A percentile compares a stretch with the other conserved stretches of the same genome.
Conservation (phyloP, 2,329 filamentous ascomycete species). For the Zymoseptoria brevis region DNA sequence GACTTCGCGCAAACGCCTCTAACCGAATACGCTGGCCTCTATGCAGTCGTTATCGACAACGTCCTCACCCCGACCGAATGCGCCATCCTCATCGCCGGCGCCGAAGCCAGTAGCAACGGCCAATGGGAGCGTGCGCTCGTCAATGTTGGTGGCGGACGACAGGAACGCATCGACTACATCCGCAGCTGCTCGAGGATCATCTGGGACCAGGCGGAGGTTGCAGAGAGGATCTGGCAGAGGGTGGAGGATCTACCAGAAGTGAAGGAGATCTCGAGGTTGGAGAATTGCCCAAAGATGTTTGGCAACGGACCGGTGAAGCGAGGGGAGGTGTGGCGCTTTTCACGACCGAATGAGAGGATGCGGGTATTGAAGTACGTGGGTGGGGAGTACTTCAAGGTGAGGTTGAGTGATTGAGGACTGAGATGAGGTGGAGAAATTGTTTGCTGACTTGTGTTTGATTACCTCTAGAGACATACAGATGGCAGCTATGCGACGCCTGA, state of each 20-base stretch:
- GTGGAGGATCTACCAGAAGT: constrained; percentile 44
- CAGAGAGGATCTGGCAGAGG: constrained; percentile 55
- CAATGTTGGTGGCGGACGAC: constrained; percentile 54
- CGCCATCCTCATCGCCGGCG: constrained; percentile 44
- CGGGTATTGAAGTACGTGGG: constrained; percentile 64
- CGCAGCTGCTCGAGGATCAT: constrained; percentile 71
- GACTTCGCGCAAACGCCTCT: constrained; percentile 47
- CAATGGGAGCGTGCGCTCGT: constrained; percentile 63
- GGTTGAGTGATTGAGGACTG: neutral
- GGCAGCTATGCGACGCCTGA: constrained; percentile 53
- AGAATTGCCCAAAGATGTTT: constrained; percentile 35
- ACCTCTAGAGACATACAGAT: constrained; percentile 54
- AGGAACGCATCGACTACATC: constrained; percentile 50
- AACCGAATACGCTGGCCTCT: constrained; percentile 46
- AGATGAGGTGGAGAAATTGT: neutral
- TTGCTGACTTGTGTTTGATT: neutral
- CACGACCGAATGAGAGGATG: constrained; percentile 61
- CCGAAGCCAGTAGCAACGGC: constrained; percentile 38
- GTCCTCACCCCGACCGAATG: constrained; percentile 60
- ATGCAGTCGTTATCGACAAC: constrained; percentile 57
- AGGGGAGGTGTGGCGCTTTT: constrained; percentile 37
- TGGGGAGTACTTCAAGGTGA: constrained; percentile 62
- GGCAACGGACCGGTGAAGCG: constrained; percentile 38
- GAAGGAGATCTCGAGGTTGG: constrained; percentile 32
- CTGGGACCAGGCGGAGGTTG: constrained; percentile 58